A percentile compares a stretch with the other conserved stretches of the same genome.
These are phyloP conservation scores for Plasmodium cynomolgi DNA, from an alignment of 169 alveolate genomes.

Conservation along the genomic window DNA sequence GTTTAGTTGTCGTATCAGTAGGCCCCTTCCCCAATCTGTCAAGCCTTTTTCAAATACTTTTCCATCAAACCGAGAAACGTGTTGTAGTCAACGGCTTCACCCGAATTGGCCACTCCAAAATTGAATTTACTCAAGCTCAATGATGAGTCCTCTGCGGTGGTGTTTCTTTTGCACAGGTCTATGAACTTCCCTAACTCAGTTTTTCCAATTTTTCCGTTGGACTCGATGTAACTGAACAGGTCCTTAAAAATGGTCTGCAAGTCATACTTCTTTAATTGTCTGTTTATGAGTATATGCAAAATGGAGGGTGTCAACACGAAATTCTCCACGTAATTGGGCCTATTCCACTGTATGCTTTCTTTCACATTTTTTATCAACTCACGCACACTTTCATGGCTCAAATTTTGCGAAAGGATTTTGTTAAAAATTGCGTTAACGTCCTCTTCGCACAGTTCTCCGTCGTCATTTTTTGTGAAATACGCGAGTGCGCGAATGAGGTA, in stretches of 20 bases:
- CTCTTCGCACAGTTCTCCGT: constrained; percentile 19
- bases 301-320: constrained; percentile 51
- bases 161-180: constrained; percentile 28
- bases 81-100: constrained; percentile 1
- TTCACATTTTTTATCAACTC: constrained; percentile 41
- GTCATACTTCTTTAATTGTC: constrained; percentile 35
- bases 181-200: constrained; percentile 25
- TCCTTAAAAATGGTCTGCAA: constrained; percentile 50
- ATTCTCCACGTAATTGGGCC: constrained; percentile 46
- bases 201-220: constrained; percentile 39
- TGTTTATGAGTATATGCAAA: constrained; percentile 58
- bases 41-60: constrained; percentile 12
- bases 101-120: constrained; percentile 6
- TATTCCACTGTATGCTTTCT: constrained; percentile 26
- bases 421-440: constrained; percentile 48
- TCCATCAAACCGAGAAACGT: constrained; percentile 43
- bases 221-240: constrained; percentile 25
- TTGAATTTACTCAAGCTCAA: constrained; percentile 21
- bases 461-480: constrained; percentile 36
- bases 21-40: background rate
- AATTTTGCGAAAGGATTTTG: constrained; percentile 67
- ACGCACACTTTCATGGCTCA: constrained; percentile 22
- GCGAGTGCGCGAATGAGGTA: constrained; percentile 43
- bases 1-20: background rate
- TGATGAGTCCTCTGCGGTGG: constrained; percentile 19